Evolutionary conservation across 371 early-diverging fungal genomes (phyloP), one percentile per base, ranked within the genome.

Genomic region (Blakeslea trispora): DNA sequence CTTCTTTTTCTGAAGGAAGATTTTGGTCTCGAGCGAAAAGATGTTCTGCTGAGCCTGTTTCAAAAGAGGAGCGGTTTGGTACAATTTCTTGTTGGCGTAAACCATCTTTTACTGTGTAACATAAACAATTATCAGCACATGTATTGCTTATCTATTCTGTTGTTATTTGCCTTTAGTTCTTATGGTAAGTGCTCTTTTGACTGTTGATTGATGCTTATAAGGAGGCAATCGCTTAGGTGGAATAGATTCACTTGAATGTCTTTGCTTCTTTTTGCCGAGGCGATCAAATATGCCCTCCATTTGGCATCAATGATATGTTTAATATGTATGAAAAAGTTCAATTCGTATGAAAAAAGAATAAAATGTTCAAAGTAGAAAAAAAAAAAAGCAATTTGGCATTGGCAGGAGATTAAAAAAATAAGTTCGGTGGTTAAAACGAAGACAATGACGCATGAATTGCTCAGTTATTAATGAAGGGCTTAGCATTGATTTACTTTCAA

Each of bases 261-360:
- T 39, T 22, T 54, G 57, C 10, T 21, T 43, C 46, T 60, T 64
- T 45, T 69, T 71, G 15, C 59, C 59, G 17, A 67, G 59, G 48
- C 59, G 68, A 35, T 71, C 71, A 21, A 71, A 56, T 51, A 71
- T 52, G 7, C 61, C 62, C 15, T 60, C 58, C 71, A 71, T 71
- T 58, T 44, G 13, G 23, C 34, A 49, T 31, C 17, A 32, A 17
- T 32, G 23, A 14, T 45, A 28, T 28, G 28, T 3, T 9, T 2
- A 37, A 37, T 37, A 13, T 2, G 11, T 37, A n/a, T n/a, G n/a
- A n/a, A n/a, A n/a, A n/a, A n/a, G n/a, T n/a, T n/a, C n/a, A n/a
- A n/a, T n/a, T n/a, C n/a, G n/a, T n/a, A n/a, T n/a, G n/a, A 37
- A 37, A 37, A 37, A 11, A 37, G 11, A 37, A 14, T 28, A 28